These are phyloP conservation scores for Yamadazyma takamatsuzukensis DNA, from an alignment of 805 yeast genomes.

Conservation along the genomic window DNA sequence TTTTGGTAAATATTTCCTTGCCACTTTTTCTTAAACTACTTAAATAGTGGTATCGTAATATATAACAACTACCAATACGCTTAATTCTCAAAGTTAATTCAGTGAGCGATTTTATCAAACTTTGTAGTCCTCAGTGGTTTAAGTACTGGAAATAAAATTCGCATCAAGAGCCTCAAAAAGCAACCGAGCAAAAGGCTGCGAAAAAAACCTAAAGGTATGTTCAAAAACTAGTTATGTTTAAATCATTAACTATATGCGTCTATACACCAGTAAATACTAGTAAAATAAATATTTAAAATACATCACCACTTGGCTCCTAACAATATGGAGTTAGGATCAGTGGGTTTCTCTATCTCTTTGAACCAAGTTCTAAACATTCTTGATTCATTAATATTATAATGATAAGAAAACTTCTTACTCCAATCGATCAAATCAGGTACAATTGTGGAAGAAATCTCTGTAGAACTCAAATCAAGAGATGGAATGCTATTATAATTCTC, in stretches of 20 bases:
- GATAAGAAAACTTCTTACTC: conserved; percentile 27
- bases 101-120: too few species aligned
- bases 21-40: too few species aligned
- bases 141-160: too few species aligned
- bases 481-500: conserved; percentile 33
- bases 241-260: not conserved
- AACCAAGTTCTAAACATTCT: conserved; percentile 47
- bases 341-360: conserved; percentile 49
- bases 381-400: conserved; percentile 24
- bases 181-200: too few species aligned
- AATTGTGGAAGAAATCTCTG: conserved; percentile 6
- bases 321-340: conserved; percentile 43
- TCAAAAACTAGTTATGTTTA: too few species aligned
- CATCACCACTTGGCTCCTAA: conserved; percentile 56
- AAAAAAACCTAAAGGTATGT: too few species aligned
- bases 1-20: too few species aligned
- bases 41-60: too few species aligned
- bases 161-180: too few species aligned
- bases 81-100: too few species aligned
- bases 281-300: not conserved
- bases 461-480: conserved; percentile 8
- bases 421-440: conserved; percentile 25
- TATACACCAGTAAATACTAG: not conserved
- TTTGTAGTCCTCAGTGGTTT: too few species aligned
- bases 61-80: too few species aligned